These are phyloP conservation scores for Globisporangium cederbergense DNA, from an alignment of 352 stramenopile species.

Conservation along the genomic window DNA sequence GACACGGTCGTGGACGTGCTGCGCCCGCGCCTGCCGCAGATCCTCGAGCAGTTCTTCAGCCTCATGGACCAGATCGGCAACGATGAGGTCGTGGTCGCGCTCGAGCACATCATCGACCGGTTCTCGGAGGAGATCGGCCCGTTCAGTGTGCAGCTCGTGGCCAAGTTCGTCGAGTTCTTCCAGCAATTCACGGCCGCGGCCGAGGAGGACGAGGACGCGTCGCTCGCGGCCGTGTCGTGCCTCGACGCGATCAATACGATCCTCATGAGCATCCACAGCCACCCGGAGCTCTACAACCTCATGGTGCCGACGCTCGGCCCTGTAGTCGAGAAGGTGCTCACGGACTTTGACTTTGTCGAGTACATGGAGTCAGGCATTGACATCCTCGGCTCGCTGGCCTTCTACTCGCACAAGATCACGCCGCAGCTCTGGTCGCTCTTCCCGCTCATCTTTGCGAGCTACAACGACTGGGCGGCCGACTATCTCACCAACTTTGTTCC, in stretches of 20 bases:
- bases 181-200: conserved; percentile 90
- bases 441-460: conserved; percentile 93
- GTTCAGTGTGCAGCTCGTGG: conserved; percentile 91
- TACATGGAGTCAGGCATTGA: conserved; percentile 97
- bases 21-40: conserved; percentile 91
- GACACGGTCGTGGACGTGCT: conserved; percentile 83
- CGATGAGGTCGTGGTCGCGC: conserved; percentile 95
- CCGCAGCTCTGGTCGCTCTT: conserved; percentile 95
- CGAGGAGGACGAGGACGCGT: conserved; percentile 94
- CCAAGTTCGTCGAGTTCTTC: conserved; percentile 95
- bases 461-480: conserved; percentile 95
- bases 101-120: conserved; percentile 95
- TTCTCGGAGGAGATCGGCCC: conserved; percentile 96
- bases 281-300: conserved; percentile 76
- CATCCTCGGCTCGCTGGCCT: conserved; percentile 95
- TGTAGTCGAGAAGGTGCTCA: conserved; percentile 95
- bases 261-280: conserved; percentile 78
- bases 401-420: conserved; percentile 92
- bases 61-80: conserved; percentile 99
- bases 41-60: conserved; percentile 97
- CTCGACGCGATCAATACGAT: conserved; percentile 87
- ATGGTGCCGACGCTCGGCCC: conserved; percentile 94
- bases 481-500: conserved; percentile 95
- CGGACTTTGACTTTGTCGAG: conserved; percentile 95
- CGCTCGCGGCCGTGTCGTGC: conserved; percentile 92